phyloP scores from a whole-genome alignment of 192 early-diverging fungal genomes.

The Chytriomyces sp. region DNA sequence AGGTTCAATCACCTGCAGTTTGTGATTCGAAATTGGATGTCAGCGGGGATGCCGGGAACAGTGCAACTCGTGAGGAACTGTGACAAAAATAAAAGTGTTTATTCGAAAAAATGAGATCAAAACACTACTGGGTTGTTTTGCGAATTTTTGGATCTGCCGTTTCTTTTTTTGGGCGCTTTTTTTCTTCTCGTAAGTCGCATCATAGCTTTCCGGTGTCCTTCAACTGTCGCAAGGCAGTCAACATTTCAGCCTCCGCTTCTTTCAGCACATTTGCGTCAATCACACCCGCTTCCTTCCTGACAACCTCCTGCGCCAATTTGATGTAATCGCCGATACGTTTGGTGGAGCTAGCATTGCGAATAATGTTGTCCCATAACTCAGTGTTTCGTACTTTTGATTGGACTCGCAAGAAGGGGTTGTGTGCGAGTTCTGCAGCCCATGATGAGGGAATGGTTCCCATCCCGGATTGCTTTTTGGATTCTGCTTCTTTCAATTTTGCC shows the following conservation, averaged over 20 bases:
- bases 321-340: neutral
- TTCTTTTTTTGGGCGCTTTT: too few species aligned
- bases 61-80: constrained; percentile 36
- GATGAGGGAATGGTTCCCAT: neutral
- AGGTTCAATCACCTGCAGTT: constrained; percentile 78
- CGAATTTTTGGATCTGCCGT: too few species aligned
- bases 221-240: neutral
- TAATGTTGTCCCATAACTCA: neutral
- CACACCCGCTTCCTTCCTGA: neutral
- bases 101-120: neutral
- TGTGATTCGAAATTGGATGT: constrained; percentile 52
- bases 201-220: neutral
- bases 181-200: too few species aligned
- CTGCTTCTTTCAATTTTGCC: neutral
- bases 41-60: neutral
- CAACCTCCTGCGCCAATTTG: neutral
- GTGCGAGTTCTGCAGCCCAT: neutral
- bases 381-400: neutral
- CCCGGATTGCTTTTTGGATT: neutral
- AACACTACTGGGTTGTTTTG: too few species aligned
- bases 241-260: constrained; percentile 3
- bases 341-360: neutral
- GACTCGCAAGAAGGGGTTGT: neutral
- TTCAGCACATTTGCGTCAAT: neutral
- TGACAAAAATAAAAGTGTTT: constrained; percentile 11